A percentile compares a stretch with the other conserved stretches of the same genome.
Conservation (phyloP, 2,329 filamentous ascomycete genomes). For the Arthrobotrys musiformis region DNA sequence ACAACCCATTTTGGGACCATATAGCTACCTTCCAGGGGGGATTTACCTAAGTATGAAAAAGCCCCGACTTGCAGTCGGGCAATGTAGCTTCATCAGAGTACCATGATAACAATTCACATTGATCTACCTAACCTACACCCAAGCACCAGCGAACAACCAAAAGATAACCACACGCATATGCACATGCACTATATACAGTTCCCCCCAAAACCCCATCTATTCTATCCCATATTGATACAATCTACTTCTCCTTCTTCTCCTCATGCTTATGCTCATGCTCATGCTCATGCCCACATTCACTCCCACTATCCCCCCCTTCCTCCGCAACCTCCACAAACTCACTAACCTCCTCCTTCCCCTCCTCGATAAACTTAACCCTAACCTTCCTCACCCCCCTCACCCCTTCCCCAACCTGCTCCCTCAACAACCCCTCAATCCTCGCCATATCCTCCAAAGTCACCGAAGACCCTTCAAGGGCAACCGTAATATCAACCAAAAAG, state of each 20-base stretch:
- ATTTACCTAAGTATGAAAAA: too few relatives aligned
- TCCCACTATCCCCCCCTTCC: slow-evolving; percentile 70
- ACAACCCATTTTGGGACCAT: too few relatives aligned
- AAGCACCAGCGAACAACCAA: background rate
- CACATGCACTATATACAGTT: slow-evolving; percentile 8
- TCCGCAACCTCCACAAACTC: slow-evolving; percentile 76
- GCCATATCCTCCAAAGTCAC: slow-evolving; percentile 80
- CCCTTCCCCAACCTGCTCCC: slow-evolving; percentile 76
- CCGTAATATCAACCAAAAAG: slow-evolving; percentile 88
- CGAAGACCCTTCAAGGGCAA: slow-evolving; percentile 74
- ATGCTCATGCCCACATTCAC: slow-evolving; percentile 63
- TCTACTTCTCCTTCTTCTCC: slow-evolving; percentile 40
- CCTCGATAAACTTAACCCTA: slow-evolving; percentile 82
- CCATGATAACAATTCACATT: background rate
- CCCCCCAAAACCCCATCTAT: background rate
- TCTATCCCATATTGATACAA: background rate
- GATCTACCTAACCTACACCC: background rate
- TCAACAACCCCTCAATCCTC: slow-evolving; percentile 77
- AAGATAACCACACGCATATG: too few relatives aligned
- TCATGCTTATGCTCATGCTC: slow-evolving; percentile 54
- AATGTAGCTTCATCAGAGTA: background rate
- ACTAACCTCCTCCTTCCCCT: slow-evolving; percentile 69
- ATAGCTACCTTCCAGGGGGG: too few relatives aligned
- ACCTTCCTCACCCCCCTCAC: slow-evolving; percentile 86
- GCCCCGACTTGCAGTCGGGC: too few relatives aligned